Evolutionary conservation across 768 basidiomycete genomes (phyloP), one percentile per base, ranked within the genome.

Genomic region (Mrakia hoshinonis): DNA sequence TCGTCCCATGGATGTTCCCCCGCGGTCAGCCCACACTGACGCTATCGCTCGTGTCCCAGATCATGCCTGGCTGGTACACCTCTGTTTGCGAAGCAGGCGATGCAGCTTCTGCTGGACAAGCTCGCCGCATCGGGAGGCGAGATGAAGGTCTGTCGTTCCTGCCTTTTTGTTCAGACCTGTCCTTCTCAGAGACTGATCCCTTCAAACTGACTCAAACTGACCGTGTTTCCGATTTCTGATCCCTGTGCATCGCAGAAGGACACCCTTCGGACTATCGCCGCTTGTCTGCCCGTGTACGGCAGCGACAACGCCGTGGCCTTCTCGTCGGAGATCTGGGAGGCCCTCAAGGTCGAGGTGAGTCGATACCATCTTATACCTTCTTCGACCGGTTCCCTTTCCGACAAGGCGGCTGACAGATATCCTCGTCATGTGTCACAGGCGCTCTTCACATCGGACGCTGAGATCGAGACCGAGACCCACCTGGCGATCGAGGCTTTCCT

Each of bases 31-130:
- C 11, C n/a, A 1, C 6, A 24, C 43, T 0, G 4, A 13, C 11
- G 18, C 26, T 22, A 6, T 39, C 49, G 24, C 10, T 26, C 20
- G 34, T 15, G 18, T 15, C 31, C 34, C 73, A 89, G 89, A 63
- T 78, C 78, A 34, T 94, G 91, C 78, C 81, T 99, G 64, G 84
- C 83, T 71, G 89, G 92, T 0, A 89, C 89, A 0, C 87, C 92
- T 6, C 80, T 83, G 34, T 95, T 98, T 76, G 94, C 92, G 0
- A 84, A 85, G 4, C 82, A 92, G 73, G 93, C 92, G 1, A 85
- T 94, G 43, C 89, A 91, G 6, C 82, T 97, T 2, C 92, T 96
- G 78, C 78, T 96, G 54, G 96, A 99, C 76, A 99, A 98, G 79
- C 84, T 98, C 49, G 84, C 87, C 1, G 88, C 90, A 3, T 89